Conservation (phyloP, 169 alveolate genomes). For the Theileria parva region DNA sequence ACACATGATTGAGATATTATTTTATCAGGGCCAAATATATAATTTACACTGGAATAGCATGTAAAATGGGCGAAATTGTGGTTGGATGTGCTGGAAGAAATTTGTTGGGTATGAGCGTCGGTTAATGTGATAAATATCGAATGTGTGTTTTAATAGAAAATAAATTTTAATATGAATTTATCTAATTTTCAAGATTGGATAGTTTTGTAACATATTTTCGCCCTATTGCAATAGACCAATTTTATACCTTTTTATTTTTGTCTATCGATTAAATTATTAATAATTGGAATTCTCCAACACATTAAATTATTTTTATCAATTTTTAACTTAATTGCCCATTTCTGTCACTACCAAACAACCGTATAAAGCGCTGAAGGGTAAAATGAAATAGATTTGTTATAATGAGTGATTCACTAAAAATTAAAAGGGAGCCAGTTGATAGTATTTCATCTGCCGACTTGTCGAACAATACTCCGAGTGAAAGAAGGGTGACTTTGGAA, state of each 20-base stretch:
- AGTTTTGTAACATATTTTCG: background rate
- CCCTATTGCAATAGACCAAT: background rate
- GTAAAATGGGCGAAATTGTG: background rate
- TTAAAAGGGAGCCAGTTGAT: background rate
- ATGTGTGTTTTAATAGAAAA: background rate
- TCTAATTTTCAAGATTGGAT: background rate
- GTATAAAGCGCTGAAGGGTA: background rate
- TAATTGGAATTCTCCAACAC: background rate
- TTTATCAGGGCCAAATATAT: background rate
- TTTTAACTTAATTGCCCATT: background rate
- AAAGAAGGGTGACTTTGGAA: conserved; percentile 13
- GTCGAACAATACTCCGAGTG: background rate
- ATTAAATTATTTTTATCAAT: background rate
- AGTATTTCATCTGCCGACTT: background rate
- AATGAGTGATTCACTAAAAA: background rate
- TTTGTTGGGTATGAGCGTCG: background rate
- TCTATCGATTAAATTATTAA: background rate
- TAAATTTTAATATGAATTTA: background rate
- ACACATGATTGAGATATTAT: background rate
- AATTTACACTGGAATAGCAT: background rate
- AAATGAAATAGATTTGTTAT: background rate
- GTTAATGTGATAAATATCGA: background rate
- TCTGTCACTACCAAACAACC: background rate
- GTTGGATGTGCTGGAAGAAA: background rate
- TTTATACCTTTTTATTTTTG: background rate